These are phyloP conservation scores for Caloboletus firmus DNA, from an alignment of 1,284 basidiomycete genomes.

Conservation along the genomic window DNA sequence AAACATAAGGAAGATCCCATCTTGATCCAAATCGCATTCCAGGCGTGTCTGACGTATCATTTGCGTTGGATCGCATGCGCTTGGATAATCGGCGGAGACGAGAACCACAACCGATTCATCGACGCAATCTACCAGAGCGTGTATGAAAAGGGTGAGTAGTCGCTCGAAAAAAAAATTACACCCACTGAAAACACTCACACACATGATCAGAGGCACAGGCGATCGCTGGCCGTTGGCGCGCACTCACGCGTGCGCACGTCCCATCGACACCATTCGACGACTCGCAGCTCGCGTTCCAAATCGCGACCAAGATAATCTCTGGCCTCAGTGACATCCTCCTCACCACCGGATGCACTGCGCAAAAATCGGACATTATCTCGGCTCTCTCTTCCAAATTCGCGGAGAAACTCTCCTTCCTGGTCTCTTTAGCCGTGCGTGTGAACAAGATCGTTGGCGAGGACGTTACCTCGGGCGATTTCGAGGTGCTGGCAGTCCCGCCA, in stretches of 20 bases:
- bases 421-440: slow-evolving; percentile 28
- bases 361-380: slow-evolving; percentile 19
- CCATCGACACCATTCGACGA: slow-evolving; percentile 25
- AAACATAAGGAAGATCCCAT: slow-evolving; percentile 35
- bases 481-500: slow-evolving; percentile 31
- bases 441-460: slow-evolving; percentile 37
- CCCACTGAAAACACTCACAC: neutral
- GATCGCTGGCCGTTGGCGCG: slow-evolving; percentile 34
- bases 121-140: slow-evolving; percentile 30
- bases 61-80: slow-evolving; percentile 31
- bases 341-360: slow-evolving; percentile 25
- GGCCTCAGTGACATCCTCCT: slow-evolving; percentile 34
- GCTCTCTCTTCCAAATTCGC: slow-evolving; percentile 28
- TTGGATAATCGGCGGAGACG: slow-evolving; percentile 35
- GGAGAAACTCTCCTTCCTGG: slow-evolving; percentile 32
- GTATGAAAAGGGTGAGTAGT: slow-evolving; percentile 22
- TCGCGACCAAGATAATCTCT: slow-evolving; percentile 23
- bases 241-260: slow-evolving; percentile 32
- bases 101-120: slow-evolving; percentile 24
- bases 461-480: slow-evolving; percentile 36
- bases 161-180: neutral
- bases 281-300: slow-evolving; percentile 22
- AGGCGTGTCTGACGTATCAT: slow-evolving; percentile 30
- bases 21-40: slow-evolving; percentile 36
- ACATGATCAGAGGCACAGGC: slow-evolving; percentile 32